Evolutionary conservation across 2,329 filamentous ascomycete species (phyloP), one percentile per base, ranked within the genome.

Genomic region (Sodiomyces alkalinus): DNA sequence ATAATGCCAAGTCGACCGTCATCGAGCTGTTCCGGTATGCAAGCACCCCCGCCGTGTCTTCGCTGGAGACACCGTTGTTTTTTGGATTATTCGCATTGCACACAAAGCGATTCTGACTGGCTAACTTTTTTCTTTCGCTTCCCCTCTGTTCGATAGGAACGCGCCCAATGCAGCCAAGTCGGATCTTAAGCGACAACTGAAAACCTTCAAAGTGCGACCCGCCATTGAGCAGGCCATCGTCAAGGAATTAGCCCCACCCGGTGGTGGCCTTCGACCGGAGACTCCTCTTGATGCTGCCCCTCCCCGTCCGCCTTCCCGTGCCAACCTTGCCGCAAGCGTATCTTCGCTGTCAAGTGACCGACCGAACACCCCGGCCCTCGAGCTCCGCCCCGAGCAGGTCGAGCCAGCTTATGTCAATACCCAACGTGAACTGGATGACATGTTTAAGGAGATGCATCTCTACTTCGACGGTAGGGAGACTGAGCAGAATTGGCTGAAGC

Each of bases 401-500:
- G 82, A 92, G 30, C 83, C 86, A 3, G 60, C 79, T 17, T 85
- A 87, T 45, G 73, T 93, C 32, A 82, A 86, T 42, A 87, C 85
- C 2, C 65, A 77, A 39, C 69, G 82, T 41, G 85, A 94, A 46
- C 59, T 96, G n/a, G 86, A 94, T 34, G 85, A 92, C 16, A 73
- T 79, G 2, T 74, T 93, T 47, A 73, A 71, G 39, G 76, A 80
- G 18, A 93, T 96, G 81, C 62, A 75, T 18, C 64, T 64, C 29
- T 67, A 68, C 47, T 94, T 94, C 37, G 85, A 94, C 40, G 86
- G 86, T 29, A 82, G 66, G 47, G 87, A 96, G 55, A 74, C 79
- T 1, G 87, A 96, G 47, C 73, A 80, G 34, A 96, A 96, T 46
- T 96, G 87, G 87, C 50, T 81, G 42, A 75, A 78, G 40, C 69